Conservation (phyloP, 2,329 filamentous ascomycete genomes). For the Westerdykella sp. region DNA sequence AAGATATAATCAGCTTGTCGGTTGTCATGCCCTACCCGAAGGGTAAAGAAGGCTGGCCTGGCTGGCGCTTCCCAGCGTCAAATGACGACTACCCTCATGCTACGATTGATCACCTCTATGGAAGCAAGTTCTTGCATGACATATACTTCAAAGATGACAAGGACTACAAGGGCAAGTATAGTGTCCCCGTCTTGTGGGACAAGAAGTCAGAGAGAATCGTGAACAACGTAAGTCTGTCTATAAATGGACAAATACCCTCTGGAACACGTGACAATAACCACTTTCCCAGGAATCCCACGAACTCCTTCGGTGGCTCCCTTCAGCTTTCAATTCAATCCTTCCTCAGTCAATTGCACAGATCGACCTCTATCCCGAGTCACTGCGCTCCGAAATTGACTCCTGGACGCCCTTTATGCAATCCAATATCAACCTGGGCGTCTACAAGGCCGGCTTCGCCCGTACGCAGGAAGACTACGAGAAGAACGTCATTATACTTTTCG, state of each 20-base stretch:
- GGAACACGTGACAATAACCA: background rate
- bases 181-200: slow-evolving; percentile 58
- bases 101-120: slow-evolving; percentile 55
- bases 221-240: slow-evolving; percentile 45
- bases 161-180: slow-evolving; percentile 56
- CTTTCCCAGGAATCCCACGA: slow-evolving; percentile 47
- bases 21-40: slow-evolving; percentile 63
- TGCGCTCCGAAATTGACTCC: slow-evolving; percentile 48
- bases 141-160: slow-evolving; percentile 57
- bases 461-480: slow-evolving; percentile 52
- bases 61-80: slow-evolving; percentile 54
- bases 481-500: slow-evolving; percentile 51
- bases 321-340: slow-evolving; percentile 49
- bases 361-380: slow-evolving; percentile 49
- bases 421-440: slow-evolving; percentile 55
- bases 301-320: slow-evolving; percentile 53
- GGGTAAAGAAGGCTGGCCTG: slow-evolving; percentile 56
- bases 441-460: slow-evolving; percentile 55
- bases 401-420: slow-evolving; percentile 50
- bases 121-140: slow-evolving; percentile 54
- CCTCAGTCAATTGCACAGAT: slow-evolving; percentile 38
- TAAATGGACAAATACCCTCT: background rate
- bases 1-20: slow-evolving; percentile 49
- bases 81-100: slow-evolving; percentile 52
- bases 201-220: slow-evolving; percentile 51